Percentiles rank a stretch among this genome's conserved stretches.
These are phyloP conservation scores for Chlamydomonas applanata DNA, from an alignment of 139 green algal species.

Conservation along the genomic window DNA sequence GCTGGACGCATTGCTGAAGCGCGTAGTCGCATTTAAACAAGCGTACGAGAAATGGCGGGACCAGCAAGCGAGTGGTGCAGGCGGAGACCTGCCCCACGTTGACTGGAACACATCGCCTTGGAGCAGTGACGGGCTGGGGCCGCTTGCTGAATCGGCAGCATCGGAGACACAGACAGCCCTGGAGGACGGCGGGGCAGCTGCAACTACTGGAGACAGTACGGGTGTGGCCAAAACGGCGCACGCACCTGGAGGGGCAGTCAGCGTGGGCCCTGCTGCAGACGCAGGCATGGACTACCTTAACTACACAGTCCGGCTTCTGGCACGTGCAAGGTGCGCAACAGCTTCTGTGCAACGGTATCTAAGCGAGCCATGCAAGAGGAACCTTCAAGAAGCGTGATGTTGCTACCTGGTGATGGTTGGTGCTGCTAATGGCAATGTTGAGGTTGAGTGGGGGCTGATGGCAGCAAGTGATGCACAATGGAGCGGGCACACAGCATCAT, in stretches of 20 bases:
- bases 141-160: conserved; percentile 10
- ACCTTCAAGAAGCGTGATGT: no score
- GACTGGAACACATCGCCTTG: background rate
- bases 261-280: conserved; percentile 6
- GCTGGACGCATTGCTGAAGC: conserved; percentile 32
- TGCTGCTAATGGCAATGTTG: no score
- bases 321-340: conserved; percentile 17
- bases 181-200: conserved; percentile 35
- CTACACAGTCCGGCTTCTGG: conserved; percentile 51
- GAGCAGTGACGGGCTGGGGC: conserved; percentile 9
- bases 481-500: no score
- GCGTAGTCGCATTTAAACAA: conserved; percentile 23
- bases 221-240: background rate
- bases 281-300: conserved; percentile 26
- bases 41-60: conserved; percentile 24
- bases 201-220: conserved; percentile 5
- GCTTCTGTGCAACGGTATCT: background rate
- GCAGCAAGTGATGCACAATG: no score
- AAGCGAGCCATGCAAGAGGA: no score
- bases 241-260: background rate
- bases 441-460: no score
- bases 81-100: background rate
- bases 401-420: no score
- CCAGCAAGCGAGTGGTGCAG: background rate
- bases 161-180: conserved; percentile 6